Conservation (phyloP, 345 rosid genomes). For the Turnera subulata region DNA sequence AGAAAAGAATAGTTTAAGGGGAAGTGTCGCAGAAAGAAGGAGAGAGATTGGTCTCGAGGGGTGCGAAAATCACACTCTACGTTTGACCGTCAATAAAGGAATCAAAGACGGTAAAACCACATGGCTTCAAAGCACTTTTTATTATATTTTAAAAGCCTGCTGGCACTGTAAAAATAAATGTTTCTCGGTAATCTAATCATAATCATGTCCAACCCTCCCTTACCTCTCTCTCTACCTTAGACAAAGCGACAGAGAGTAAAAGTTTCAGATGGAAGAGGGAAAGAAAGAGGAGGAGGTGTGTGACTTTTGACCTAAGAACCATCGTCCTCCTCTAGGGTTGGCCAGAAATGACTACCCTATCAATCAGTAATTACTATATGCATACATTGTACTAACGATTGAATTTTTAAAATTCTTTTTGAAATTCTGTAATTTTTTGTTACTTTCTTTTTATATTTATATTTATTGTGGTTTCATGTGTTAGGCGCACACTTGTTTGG, state of each 20-base stretch:
- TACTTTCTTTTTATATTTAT: no score
- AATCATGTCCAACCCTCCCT: conserved; percentile 27
- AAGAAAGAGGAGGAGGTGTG: background rate
- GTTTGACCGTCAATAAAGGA: conserved; percentile 55
- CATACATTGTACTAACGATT: no score
- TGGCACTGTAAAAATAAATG: conserved; percentile 32
- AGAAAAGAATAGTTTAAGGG: conserved; percentile 2
- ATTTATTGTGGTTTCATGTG: no score
- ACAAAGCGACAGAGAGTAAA: conserved; percentile 1
- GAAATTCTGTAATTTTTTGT: no score
- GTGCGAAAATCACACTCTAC: conserved; percentile 21
- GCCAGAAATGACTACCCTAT: conserved; percentile 8
- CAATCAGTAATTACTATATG: no score
- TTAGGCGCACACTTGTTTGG: no score
- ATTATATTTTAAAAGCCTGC: conserved; percentile 23
- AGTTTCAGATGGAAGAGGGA: no score
- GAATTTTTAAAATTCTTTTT: no score
- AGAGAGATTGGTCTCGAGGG: conserved; percentile 34
- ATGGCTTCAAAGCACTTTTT: conserved; percentile 25
- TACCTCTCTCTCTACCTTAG: conserved; percentile 13
- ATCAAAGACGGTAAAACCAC: conserved; percentile 47
- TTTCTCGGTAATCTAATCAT: conserved; percentile 42
- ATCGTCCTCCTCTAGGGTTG: conserved; percentile 12
- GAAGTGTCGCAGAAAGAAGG: conserved; percentile 5
- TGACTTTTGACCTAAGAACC: conserved; percentile 31